These are phyloP conservation scores for Albifimbria verrucaria DNA, from an alignment of 2,329 filamentous ascomycete species.

Conservation along the genomic window DNA sequence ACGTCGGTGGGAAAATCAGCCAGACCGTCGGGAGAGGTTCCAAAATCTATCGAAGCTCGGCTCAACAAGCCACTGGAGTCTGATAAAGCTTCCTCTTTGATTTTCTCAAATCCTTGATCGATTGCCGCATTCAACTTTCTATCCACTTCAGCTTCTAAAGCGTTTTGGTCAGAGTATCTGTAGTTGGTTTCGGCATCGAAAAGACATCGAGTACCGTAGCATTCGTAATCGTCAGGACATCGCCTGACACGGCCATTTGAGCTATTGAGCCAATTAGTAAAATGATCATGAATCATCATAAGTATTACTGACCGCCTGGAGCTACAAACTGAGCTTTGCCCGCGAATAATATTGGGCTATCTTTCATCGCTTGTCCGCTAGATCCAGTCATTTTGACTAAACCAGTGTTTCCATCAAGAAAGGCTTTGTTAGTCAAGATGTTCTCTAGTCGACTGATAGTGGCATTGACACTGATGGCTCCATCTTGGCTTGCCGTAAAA, in stretches of 20 bases:
- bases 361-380: background rate
- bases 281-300: background rate
- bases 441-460: background rate
- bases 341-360: background rate
- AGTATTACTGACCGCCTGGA: background rate
- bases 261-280: background rate
- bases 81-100: constrained; percentile 15
- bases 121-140: constrained; percentile 17
- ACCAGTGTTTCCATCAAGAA: background rate
- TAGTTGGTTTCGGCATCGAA: constrained; percentile 22
- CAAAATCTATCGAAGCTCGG: constrained; percentile 18
- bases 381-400: background rate
- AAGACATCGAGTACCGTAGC: constrained; percentile 21
- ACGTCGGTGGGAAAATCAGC: background rate
- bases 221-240: constrained; percentile 12
- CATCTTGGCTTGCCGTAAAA: background rate
- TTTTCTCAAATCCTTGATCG: constrained; percentile 8
- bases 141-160: constrained; percentile 17
- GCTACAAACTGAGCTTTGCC: background rate
- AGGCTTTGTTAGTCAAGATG: background rate
- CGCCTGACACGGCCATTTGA: background rate
- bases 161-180: constrained; percentile 15
- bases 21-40: constrained; percentile 9
- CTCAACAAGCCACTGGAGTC: constrained; percentile 16
- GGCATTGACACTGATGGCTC: background rate